phyloP scores from a whole-genome alignment of 768 basidiomycete species.

The Pleurotus platypus region DNA sequence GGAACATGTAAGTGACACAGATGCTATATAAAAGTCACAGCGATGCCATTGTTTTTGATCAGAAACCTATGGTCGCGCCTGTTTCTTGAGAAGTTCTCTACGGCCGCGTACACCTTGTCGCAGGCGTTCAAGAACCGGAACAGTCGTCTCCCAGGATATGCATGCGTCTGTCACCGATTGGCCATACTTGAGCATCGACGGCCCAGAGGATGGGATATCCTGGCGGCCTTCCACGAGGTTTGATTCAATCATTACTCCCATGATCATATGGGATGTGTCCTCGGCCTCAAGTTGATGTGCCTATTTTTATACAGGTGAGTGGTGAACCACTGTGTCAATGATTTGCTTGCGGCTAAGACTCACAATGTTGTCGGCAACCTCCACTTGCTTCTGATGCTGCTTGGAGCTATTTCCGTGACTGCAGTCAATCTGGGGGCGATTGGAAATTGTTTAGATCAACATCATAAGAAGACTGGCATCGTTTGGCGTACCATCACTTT shows the following conservation, averaged over 20 bases:
- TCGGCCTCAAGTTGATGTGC: conserved; percentile 65
- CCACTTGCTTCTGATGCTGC: conserved; percentile 83
- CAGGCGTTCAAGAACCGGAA: conserved; percentile 68
- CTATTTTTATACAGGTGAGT: conserved; percentile 50
- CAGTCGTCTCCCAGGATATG: conserved; percentile 80
- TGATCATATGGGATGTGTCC: conserved; percentile 52
- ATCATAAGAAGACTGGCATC: conserved; percentile 7
- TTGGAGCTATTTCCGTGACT: conserved; percentile 94
- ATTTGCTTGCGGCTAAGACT: conserved; percentile 38
- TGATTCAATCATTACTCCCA: conserved; percentile 97
- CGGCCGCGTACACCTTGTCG: conserved; percentile 78
- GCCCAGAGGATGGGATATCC: conserved; percentile 77
- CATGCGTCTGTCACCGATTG: conserved; percentile 93
- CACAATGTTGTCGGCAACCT: conserved; percentile 89
- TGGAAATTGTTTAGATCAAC: conserved; percentile 52
- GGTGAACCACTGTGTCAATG: conserved; percentile 38
- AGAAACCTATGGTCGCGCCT: conserved; percentile 8
- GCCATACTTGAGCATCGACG: conserved; percentile 66
- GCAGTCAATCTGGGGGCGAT: conserved; percentile 23
- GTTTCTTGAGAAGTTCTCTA: conserved; percentile 42
- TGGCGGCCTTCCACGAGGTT: conserved; percentile 91
- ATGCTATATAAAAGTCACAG: no score
- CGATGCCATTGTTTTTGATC: background rate
- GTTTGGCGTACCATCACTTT: conserved; percentile 81
- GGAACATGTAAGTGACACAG: no score